These are phyloP conservation scores for Wickerhamomyces pijperi DNA, from an alignment of 805 yeast species.

Conservation along the genomic window DNA sequence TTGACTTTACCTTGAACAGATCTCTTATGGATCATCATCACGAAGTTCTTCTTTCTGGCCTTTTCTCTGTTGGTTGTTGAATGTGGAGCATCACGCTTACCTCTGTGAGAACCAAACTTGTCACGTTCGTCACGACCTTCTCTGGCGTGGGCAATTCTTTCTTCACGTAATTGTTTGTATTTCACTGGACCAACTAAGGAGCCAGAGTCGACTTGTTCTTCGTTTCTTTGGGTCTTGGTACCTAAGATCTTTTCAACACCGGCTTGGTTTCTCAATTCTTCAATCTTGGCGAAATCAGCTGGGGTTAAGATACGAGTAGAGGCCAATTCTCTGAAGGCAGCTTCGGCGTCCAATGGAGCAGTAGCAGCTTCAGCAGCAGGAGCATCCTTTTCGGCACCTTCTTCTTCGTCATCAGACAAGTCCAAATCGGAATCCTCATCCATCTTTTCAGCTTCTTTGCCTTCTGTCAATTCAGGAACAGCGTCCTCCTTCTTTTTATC, in stretches of 20 bases:
- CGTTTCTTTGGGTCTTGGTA: constrained; percentile 37
- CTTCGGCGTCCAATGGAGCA: constrained; percentile 23
- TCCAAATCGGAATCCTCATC: constrained; percentile 46
- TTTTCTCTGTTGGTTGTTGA: constrained; percentile 94
- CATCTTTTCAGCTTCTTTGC: constrained; percentile 29
- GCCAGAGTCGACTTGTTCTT: constrained; percentile 77
- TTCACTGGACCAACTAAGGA: constrained; percentile 62
- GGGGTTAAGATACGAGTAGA: constrained; percentile 84
- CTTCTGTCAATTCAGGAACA: constrained; percentile 11
- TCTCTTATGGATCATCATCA: constrained; percentile 95
- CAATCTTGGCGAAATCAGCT: constrained; percentile 93
- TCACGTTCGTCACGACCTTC: constrained; percentile 94
- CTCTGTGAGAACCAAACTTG: constrained; percentile 79
- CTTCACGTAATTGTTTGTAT: constrained; percentile 81
- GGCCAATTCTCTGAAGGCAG: constrained; percentile 47
- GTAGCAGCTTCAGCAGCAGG: constrained; percentile 24
- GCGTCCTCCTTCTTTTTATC: constrained; percentile 27
- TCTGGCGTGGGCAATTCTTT: constrained; percentile 71
- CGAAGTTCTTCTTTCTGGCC: constrained; percentile 96
- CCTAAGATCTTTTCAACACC: constrained; percentile 79
- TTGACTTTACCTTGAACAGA: constrained; percentile 91
- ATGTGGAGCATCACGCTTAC: constrained; percentile 63
- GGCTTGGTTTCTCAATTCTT: constrained; percentile 76
- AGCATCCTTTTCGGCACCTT: constrained; percentile 14
- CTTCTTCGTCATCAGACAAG: constrained; percentile 24